Evolutionary conservation across 2,329 filamentous ascomycete species (phyloP), one percentile per base, ranked within the genome.

Genomic region (Plenodomus tracheiphilus): DNA sequence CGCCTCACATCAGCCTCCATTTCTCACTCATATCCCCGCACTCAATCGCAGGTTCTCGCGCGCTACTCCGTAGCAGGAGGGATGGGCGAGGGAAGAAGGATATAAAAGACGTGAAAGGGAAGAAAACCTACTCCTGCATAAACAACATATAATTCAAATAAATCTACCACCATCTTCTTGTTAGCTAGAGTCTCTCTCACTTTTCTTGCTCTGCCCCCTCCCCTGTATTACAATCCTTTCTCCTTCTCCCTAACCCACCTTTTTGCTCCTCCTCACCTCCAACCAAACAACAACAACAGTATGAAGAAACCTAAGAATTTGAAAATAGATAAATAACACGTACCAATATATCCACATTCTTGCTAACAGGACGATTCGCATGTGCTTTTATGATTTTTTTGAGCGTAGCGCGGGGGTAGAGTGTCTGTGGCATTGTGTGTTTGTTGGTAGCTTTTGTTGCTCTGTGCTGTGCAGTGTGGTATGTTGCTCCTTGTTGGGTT

Each of bases 381-480:
- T 96, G 91, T 16, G 90, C 91, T 75, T 96, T 96, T 65, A 95
- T 81, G 51, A 95, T 93, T 73, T 91, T 92, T 74, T 91, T 94
- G 62, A 96, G 80, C 0, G 89, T 94, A 16, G 84, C 85, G 54
- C 91, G 86, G 10, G 91, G 91, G 65, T 96, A 96, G 13, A 89
- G 79, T 61, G 91, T 93, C 66, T 18, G 84, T 79, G 82, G 76
- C 43, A 82, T 84, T 81, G 85, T 87, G 28, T 32, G 5, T 25
- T 25, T 25, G 22, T 25, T 25, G 22, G 22, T 25, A 6, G 5
- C 22, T 25, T 25, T 5, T 5, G 22, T 10, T 25, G 22, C 5
- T 25, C 10, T 25, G 10, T 25, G n/a, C n/a, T n/a, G n/a, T n/a
- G n/a, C n/a, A n/a, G 22, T 17, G 13, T 41, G 36, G 10, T 20